Percentiles rank a stretch among this genome's conserved stretches.
Conservation (phyloP, 2,329 filamentous ascomycete species). For the Arthrobotrys musiformis region DNA sequence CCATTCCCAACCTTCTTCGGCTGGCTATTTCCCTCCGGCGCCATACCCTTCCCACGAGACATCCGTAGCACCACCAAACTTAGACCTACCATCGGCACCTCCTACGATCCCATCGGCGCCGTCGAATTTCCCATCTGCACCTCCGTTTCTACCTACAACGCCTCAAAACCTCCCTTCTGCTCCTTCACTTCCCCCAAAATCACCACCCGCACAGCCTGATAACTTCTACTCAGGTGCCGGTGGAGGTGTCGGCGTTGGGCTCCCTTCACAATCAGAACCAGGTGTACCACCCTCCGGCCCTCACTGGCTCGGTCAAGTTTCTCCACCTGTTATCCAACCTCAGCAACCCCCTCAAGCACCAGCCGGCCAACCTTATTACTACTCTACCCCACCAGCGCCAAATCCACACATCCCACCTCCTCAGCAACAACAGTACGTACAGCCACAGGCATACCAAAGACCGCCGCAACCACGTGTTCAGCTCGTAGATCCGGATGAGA, state of each 20-base stretch:
- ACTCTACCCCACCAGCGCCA: conserved; percentile 9
- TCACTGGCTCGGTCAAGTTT: conserved; percentile 41
- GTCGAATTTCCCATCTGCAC: not conserved
- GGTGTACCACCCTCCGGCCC: conserved; percentile 8
- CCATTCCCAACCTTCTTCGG: conserved; percentile 58
- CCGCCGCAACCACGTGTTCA: conserved; percentile 61
- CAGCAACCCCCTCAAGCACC: conserved; percentile 2
- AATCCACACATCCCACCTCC: conserved; percentile 27
- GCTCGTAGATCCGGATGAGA: conserved; percentile 64
- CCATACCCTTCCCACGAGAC: conserved; percentile 57
- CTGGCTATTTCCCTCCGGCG: conserved; percentile 55
- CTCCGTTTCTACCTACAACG: not conserved
- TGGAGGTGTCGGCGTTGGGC: conserved; percentile 25
- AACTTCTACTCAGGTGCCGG: conserved; percentile 34
- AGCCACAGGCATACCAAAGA: conserved; percentile 65
- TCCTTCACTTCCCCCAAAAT: conserved; percentile 22
- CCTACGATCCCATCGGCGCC: conserved; percentile 57
- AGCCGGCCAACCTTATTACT: conserved; percentile 19
- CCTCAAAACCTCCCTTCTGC: conserved; percentile 20
- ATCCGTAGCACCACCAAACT: conserved; percentile 57
- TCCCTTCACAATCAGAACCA: conserved; percentile 22
- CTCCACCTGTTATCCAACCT: not conserved
- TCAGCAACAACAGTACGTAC: conserved; percentile 2
- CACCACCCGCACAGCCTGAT: conserved; percentile 23
- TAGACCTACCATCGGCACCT: conserved; percentile 57